Percentiles rank a stretch among this genome's conserved stretches.
These are phyloP conservation scores for Chondrus crispus DNA, from an alignment of 23 red algal species.

Conservation along the genomic window DNA sequence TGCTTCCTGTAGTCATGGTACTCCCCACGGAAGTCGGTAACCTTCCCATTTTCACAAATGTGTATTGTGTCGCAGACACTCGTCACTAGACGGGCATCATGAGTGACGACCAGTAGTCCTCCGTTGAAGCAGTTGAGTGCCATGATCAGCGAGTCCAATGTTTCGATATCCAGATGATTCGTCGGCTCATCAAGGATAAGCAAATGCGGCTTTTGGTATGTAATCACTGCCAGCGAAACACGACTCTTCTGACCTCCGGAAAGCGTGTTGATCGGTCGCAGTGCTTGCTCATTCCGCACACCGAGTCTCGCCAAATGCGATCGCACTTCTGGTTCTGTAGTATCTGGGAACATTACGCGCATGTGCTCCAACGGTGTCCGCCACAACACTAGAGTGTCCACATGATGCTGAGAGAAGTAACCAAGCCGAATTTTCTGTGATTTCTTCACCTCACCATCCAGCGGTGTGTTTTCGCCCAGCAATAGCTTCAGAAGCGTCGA, in stretches of 20 bases:
- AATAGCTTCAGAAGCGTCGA: constrained; percentile 92
- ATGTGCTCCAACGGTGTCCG: constrained; percentile 91
- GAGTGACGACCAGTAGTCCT: constrained; percentile 78
- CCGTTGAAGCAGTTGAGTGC: constrained; percentile 94
- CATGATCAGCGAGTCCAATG: constrained; percentile 81
- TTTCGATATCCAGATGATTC: constrained; percentile 64
- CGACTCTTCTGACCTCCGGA: constrained; percentile 92
- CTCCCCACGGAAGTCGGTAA: constrained; percentile 67
- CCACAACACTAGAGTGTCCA: constrained; percentile 87
- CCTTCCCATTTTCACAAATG: constrained; percentile 70
- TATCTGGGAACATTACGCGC: constrained; percentile 80
- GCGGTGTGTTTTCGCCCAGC: constrained; percentile 76
- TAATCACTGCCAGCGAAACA: constrained; percentile 86
- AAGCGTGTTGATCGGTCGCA: constrained; percentile 86
- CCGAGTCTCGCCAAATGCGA: constrained; percentile 79
- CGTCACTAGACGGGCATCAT: constrained; percentile 75
- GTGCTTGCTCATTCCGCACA: constrained; percentile 70
- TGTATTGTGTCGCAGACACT: constrained; percentile 79
- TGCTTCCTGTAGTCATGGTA: constrained; percentile 79
- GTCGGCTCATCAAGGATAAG: constrained; percentile 78
- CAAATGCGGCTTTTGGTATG: constrained; percentile 74
- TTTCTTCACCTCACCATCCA: constrained; percentile 67
- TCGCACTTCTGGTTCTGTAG: constrained; percentile 60
- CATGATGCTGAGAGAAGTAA: constrained; percentile 96
- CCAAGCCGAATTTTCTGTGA: constrained; percentile 88